phyloP scores from a whole-genome alignment of 495 filamentous ascomycete species.

The Barbatosphaeria neglecta region DNA sequence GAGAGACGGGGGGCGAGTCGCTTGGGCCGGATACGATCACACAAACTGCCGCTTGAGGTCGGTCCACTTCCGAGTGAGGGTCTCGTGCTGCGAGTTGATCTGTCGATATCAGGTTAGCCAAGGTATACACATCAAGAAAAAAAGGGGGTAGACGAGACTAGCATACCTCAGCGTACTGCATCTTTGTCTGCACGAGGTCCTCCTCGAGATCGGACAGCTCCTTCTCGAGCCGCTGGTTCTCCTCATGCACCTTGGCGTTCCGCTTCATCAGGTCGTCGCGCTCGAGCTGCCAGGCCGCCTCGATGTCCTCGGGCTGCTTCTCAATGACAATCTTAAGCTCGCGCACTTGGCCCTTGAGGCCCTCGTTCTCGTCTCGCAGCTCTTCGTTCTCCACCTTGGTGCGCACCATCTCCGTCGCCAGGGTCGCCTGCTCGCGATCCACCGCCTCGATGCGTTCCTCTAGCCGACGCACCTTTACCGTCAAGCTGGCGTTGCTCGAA shows the following conservation, averaged over 20 bases:
- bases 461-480: constrained; percentile 61
- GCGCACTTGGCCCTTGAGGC: constrained; percentile 64
- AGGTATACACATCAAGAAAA: neutral
- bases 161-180: constrained; percentile 86
- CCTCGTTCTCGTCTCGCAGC: constrained; percentile 78
- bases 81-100: constrained; percentile 63
- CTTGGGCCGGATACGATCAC: constrained; percentile 9
- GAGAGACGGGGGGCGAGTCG: too few relatives aligned
- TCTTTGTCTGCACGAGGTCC: constrained; percentile 83
- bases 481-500: constrained; percentile 49
- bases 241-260: constrained; percentile 88
- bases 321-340: constrained; percentile 78
- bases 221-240: constrained; percentile 81
- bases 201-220: constrained; percentile 91
- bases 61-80: constrained; percentile 66
- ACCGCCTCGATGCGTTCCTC: constrained; percentile 83
- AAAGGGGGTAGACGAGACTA: neutral
- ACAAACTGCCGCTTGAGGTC: constrained; percentile 57
- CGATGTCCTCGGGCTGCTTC: constrained; percentile 80
- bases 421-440: constrained; percentile 83
- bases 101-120: constrained; percentile 24
- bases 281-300: constrained; percentile 67
- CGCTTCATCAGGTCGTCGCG: constrained; percentile 88
- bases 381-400: constrained; percentile 90
- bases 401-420: constrained; percentile 81